These are phyloP conservation scores for Striga hermonthica DNA, from an alignment of 305 asterid species.

Conservation along the genomic window DNA sequence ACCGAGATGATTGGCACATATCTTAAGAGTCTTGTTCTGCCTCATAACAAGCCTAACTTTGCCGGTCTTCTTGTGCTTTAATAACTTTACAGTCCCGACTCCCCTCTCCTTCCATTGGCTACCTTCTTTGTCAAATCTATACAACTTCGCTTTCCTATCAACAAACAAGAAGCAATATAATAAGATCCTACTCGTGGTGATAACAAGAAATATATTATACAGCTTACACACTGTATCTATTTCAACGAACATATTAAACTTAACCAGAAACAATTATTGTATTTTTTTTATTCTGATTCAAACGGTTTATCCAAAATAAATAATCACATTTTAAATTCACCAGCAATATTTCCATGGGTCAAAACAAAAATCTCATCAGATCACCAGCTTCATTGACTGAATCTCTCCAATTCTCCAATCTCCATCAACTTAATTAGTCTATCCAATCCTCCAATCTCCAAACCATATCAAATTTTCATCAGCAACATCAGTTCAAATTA, in stretches of 20 bases:
- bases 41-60: slow-evolving; percentile 91
- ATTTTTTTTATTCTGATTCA: no score
- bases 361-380: neutral
- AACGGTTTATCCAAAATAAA: neutral
- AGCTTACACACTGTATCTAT: no score
- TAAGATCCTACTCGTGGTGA: neutral
- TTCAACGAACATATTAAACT: no score
- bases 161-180: neutral
- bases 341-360: neutral
- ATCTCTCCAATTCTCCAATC: no score
- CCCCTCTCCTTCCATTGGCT: slow-evolving; percentile 95
- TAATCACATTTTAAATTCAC: neutral
- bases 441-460: neutral
- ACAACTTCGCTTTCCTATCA: slow-evolving; percentile 74
- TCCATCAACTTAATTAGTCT: no score
- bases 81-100: slow-evolving; percentile 73
- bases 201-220: neutral
- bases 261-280: no score
- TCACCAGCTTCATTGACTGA: neutral
- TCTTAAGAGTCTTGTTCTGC: slow-evolving; percentile 88
- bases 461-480: slow-evolving; percentile 1
- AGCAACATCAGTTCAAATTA: slow-evolving; percentile 18
- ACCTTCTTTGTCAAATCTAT: slow-evolving; percentile 85
- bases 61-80: slow-evolving; percentile 68
- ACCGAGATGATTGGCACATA: slow-evolving; percentile 92